Base-by-base conservation (phyloP, 768 basidiomycete genomes). In the Neoboletus subvelutipes region DNA sequence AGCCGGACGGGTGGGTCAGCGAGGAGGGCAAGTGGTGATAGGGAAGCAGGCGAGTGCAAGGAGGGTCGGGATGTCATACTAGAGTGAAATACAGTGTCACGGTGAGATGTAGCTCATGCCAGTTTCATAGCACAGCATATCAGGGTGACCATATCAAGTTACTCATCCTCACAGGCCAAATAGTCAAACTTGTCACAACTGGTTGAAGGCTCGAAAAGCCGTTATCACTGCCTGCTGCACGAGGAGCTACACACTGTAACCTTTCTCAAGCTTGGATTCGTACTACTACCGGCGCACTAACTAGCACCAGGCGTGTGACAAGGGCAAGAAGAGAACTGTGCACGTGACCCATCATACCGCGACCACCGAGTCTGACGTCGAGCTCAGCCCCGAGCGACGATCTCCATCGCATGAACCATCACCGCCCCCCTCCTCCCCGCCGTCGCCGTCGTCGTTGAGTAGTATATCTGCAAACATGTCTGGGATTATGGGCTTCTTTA, bases 1-100 rank as follows among this genome's bases (percentile, higher is more conserved):
- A 83, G 76, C 29, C 79, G 78, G 11, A 69, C 68, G 26, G 87
- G 84, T 1, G 87, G 85, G 57, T 91, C 87, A 1, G 88, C 82
- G 17, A 90, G 76, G 2, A 77, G 68, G n/a, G 80, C 73, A 5
- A 89, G 42, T 9, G 51, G 46, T 1, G 60, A 50, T 5, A 71
- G 55, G 15, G 52, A 31, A 4, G 61, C 52, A 3, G 71, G 45
- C 8, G 56, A 57, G 59, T 75, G 75, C 12, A 74, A n/a, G 34
- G 48, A 49, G 1, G 48, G 48, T 26, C 48, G 46, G 20, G 75
- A 40, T 29, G 54, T 42, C 54, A 53, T 41, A 29, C 10, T 11
- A 11, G 15, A 7, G 42, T 26, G 37, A 42, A 42, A 22, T n/a
- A n/a, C 3, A 26, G 26, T 26, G 26, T 26, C 26, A 26, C 2